Conservation (phyloP, 148 eudicot genomes). For the Spergularia marina region DNA sequence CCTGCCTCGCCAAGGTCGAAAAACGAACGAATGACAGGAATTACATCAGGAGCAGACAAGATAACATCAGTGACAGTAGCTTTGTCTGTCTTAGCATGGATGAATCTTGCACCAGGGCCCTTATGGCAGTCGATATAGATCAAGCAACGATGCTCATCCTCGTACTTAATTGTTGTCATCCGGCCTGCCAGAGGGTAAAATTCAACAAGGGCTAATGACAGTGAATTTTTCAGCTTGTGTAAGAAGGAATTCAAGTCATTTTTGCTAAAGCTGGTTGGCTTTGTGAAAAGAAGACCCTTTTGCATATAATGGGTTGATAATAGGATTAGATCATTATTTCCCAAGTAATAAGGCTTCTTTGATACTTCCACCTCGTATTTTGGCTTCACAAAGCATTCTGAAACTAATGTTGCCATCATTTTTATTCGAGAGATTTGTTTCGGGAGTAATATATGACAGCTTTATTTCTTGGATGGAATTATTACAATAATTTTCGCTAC, state of each 20-base stretch:
- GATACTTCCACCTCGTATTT: neutral
- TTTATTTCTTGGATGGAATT: too few relatives aligned
- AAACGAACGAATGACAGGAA: neutral
- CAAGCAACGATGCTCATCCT: neutral
- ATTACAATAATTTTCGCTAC: too few relatives aligned
- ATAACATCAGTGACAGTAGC: neutral
- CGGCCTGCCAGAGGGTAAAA: slow-evolving; percentile 20
- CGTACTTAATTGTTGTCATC: neutral
- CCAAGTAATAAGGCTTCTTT: neutral
- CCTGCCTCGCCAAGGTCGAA: neutral
- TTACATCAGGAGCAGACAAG: too few relatives aligned
- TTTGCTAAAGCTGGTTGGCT: neutral
- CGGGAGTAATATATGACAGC: too few relatives aligned
- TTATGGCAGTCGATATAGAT: slow-evolving; percentile 3
- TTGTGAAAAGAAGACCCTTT: slow-evolving; percentile 5
- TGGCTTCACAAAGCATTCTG: slow-evolving; percentile 14
- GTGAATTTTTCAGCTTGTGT: neutral
- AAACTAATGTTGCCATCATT: neutral
- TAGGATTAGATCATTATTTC: neutral
- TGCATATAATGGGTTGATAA: neutral
- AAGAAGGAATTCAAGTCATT: neutral
- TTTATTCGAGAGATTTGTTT: too few relatives aligned
- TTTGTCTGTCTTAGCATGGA: neutral
- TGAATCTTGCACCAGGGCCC: slow-evolving; percentile 15
- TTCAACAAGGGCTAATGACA: slow-evolving; percentile 7